Evolutionary conservation across 2,329 filamentous ascomycete species (phyloP).

Genomic region (Colletotrichum aenigma): DNA sequence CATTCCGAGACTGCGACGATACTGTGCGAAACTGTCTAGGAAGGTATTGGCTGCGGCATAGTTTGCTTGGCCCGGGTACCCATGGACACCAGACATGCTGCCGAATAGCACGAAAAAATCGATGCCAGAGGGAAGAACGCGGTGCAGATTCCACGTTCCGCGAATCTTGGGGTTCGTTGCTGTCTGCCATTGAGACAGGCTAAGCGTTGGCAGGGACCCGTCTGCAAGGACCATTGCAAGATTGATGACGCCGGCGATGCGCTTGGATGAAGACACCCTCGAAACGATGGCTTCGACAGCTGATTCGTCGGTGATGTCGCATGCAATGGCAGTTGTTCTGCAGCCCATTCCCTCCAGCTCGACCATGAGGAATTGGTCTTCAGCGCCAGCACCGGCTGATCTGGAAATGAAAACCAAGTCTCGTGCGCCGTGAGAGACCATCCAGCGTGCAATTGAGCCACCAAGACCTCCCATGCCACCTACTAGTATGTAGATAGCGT

Average conservation of each 20-base stretch:
- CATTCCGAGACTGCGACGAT: conserved; percentile 36
- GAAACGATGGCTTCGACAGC: neutral
- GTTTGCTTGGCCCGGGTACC: conserved; percentile 40
- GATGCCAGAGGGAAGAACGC: conserved; percentile 18
- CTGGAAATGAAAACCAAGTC: conserved; percentile 29
- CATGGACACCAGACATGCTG: conserved; percentile 38
- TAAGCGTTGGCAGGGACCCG: conserved; percentile 34
- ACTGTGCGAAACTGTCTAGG: conserved; percentile 41
- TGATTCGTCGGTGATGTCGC: neutral
- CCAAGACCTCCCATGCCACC: conserved; percentile 36
- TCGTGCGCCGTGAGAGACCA: conserved; percentile 30
- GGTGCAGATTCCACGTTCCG: conserved; percentile 48
- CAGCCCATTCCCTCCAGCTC: neutral
- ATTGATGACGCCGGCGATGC: neutral
- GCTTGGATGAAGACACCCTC: neutral
- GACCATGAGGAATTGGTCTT: neutral
- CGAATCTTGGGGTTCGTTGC: conserved; percentile 41
- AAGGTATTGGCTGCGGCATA: conserved; percentile 46
- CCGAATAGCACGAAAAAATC: conserved; percentile 43
- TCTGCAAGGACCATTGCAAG: conserved; percentile 14
- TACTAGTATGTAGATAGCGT: conserved; percentile 28
- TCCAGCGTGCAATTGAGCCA: conserved; percentile 29
- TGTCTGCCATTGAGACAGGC: conserved; percentile 34
- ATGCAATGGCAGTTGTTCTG: neutral
- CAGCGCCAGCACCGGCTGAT: conserved; percentile 12